phyloP scores from a whole-genome alignment of 768 basidiomycete genomes.

The Hortiboletus campestris region DNA sequence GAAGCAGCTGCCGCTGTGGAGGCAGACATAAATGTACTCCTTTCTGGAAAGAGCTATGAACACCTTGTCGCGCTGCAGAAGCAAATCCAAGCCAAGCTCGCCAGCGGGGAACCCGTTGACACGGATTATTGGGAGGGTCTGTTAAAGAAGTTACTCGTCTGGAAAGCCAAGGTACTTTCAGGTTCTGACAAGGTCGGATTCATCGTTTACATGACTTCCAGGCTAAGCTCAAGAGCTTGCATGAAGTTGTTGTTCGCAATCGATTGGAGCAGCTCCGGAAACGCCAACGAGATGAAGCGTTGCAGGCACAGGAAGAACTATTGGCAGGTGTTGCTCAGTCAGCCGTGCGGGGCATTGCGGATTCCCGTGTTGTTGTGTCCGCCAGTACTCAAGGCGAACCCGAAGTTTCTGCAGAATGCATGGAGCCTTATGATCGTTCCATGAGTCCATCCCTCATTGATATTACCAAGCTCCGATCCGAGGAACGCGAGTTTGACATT shows the following conservation, averaged over 20 bases:
- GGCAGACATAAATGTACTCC: conserved; percentile 73
- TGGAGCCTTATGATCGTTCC: conserved; percentile 75
- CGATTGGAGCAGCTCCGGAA: conserved; percentile 94
- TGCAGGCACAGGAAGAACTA: conserved; percentile 90
- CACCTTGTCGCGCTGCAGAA: conserved; percentile 81
- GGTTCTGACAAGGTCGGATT: not conserved
- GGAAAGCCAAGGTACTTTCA: conserved; percentile 84
- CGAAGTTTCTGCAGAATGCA: conserved; percentile 49
- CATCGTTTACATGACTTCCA: conserved; percentile 31
- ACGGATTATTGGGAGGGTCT: conserved; percentile 97
- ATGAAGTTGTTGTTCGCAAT: conserved; percentile 96
- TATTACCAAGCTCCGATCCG: conserved; percentile 63
- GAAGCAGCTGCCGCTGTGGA: conserved; percentile 79
- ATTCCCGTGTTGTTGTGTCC: conserved; percentile 36
- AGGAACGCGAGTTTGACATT: conserved; percentile 82
- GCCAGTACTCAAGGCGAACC: conserved; percentile 34
- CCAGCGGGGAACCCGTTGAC: conserved; percentile 92
- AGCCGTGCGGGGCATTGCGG: conserved; percentile 46
- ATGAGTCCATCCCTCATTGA: conserved; percentile 86
- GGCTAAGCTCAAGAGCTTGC: conserved; percentile 89
- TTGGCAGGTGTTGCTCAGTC: conserved; percentile 72
- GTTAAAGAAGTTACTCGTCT: conserved; percentile 88
- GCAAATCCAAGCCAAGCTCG: conserved; percentile 83
- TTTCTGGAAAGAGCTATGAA: conserved; percentile 84
- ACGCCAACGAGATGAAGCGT: conserved; percentile 92